Base-by-base conservation (phyloP, 306 rosid species). In the Prunus mira region DNA sequence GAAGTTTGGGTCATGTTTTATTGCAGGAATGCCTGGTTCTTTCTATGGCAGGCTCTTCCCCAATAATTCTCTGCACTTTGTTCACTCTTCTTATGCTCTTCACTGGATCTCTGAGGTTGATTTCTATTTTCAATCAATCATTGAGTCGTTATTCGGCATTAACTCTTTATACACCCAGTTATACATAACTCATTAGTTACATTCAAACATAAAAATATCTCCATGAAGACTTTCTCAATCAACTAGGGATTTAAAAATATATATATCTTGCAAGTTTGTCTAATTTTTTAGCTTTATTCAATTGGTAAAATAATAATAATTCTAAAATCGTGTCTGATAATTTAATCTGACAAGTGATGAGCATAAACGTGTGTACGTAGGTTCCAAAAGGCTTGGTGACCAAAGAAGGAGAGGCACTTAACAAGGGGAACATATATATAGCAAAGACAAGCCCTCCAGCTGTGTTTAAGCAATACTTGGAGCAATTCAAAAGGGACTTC, bases 1-100 rank as follows among this genome's bases (percentile, higher is more conserved):
- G 1, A 32, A 73, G 0, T 6, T 43, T 71, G 86, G 86, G 5
- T 38, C 70, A 9, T 83, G 87, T 60, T 85, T 83, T 32, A 72
- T 86, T 14, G 41, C 65, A 17, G 91, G 80, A 54, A 61, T 78
- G n/a, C 96, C 89, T 0, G 96, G 87, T 1, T 82, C 58, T 17
- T 90, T 90, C 63, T 78, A 88, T 12, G 88, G 82, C 0, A 84
- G 91, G 65, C 86, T 89, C 5, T 90, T 90, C 11, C 89, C 92
- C 0, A 10, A 34, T 3, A 49, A 65, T 9, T 83, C 75, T 47
- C 62, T 87, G 0, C 81, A 86, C 41, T 71, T 88, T 25, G 63
- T 85, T 25, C 86, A 90, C 70, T 88, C 91, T 1, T 78, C 83
- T 3, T 83, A 76, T 22, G 50, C 82, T 56, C 32, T 85, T n/a